These are phyloP conservation scores for Teratosphaeria gauchensis DNA, from an alignment of 2,329 filamentous ascomycete genomes.

Conservation along the genomic window DNA sequence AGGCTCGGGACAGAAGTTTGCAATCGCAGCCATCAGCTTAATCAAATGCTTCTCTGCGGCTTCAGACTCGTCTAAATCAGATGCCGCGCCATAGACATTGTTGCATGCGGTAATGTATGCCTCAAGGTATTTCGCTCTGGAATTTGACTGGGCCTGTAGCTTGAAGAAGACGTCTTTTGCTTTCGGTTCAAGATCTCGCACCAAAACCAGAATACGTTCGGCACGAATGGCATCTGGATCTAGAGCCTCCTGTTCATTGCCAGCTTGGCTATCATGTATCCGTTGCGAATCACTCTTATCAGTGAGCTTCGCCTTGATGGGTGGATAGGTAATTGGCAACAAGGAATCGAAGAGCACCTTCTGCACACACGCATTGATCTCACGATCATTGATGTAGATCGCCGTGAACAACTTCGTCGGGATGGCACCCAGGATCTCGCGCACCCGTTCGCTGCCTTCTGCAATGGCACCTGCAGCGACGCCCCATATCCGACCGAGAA, in stretches of 20 bases:
- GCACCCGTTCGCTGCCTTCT: constrained; percentile 67
- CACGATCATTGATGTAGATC: constrained; percentile 80
- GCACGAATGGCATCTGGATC: constrained; percentile 70
- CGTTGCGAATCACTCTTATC: constrained; percentile 50
- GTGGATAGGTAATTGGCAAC: constrained; percentile 80
- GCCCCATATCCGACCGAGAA: constrained; percentile 85
- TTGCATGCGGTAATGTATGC: constrained; percentile 81
- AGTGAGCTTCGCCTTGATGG: constrained; percentile 44
- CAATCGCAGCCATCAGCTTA: constrained; percentile 62
- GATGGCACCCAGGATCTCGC: constrained; percentile 65
- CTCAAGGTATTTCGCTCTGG: constrained; percentile 62
- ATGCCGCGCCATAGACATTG: constrained; percentile 68
- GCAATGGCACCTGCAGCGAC: constrained; percentile 81
- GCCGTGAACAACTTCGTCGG: constrained; percentile 78
- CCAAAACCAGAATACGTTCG: constrained; percentile 72
- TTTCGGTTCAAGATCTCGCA: constrained; percentile 60
- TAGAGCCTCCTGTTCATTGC: constrained; percentile 32
- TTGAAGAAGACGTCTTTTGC: constrained; percentile 84
- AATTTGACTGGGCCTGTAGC: constrained; percentile 67
- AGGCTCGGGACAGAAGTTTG: constrained; percentile 66
- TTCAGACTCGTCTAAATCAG: constrained; percentile 43
- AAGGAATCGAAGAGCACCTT: constrained; percentile 78
- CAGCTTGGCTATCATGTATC: constrained; percentile 47
- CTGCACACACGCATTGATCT: constrained; percentile 77
- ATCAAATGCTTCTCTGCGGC: constrained; percentile 56